phyloP scores from a whole-genome alignment of 139 green algal species.

The Auxenochlorella pyrenoidosa region DNA sequence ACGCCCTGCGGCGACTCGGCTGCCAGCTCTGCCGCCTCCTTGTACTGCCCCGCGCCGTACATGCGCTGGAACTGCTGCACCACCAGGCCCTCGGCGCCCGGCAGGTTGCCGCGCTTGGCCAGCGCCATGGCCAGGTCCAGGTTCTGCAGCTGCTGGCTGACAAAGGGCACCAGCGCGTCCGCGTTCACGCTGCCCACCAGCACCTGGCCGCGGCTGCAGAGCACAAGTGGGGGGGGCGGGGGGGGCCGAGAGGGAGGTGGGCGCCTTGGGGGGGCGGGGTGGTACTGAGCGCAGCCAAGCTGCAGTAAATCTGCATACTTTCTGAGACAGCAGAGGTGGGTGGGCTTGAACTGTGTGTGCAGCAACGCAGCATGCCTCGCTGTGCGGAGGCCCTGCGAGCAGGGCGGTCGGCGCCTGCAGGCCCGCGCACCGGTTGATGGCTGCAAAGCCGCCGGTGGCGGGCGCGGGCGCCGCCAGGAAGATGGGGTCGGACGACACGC shows the following conservation, averaged over 20 bases:
- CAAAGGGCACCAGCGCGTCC: constrained; percentile 93
- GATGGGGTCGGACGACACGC: constrained; percentile 96
- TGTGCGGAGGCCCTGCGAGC: no score
- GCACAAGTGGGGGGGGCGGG: not conserved
- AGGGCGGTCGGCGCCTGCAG: no score
- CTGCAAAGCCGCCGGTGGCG: constrained; percentile 87
- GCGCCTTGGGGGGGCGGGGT: no score
- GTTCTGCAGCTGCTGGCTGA: constrained; percentile 95
- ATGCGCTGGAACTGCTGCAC: constrained; percentile 95
- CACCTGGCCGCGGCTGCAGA: constrained; percentile 85
- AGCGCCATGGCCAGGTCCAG: constrained; percentile 94
- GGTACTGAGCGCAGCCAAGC: no score
- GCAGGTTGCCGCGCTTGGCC: constrained; percentile 93
- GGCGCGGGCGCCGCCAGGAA: constrained; percentile 89
- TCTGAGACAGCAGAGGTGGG: no score
- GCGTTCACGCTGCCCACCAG: constrained; percentile 94
- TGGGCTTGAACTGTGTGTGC: not conserved
- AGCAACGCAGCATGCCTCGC: not conserved
- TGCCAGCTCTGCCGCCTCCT: constrained; percentile 96
- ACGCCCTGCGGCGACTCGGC: constrained; percentile 87
- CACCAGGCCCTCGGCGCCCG: constrained; percentile 94
- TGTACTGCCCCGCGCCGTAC: constrained; percentile 90
- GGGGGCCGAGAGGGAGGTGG: no score
- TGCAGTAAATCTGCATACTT: no score
- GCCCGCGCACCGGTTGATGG: constrained; percentile 83